These are phyloP conservation scores for Penicillium hordei DNA, from an alignment of 2,329 filamentous ascomycete species.

Conservation along the genomic window DNA sequence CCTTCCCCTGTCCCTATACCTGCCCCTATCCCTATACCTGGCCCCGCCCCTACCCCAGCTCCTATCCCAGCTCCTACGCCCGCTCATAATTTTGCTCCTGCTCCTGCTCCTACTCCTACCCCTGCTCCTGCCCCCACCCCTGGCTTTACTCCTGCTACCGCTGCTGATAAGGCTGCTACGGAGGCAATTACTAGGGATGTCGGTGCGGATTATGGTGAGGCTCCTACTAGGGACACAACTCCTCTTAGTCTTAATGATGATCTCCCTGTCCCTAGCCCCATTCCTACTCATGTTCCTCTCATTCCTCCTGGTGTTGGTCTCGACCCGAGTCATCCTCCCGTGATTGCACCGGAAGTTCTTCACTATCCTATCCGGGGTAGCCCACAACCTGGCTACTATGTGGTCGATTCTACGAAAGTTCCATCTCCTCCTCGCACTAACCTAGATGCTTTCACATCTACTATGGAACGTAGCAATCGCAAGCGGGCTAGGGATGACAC, in stretches of 20 bases:
- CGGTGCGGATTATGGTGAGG: no score
- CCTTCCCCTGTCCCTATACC: no score
- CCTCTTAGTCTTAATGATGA: not conserved
- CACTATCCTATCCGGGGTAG: not conserved
- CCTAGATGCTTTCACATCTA: not conserved
- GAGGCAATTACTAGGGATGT: not conserved
- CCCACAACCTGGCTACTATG: not conserved
- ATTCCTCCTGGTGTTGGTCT: not conserved
- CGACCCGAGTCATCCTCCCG: not conserved
- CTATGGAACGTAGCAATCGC: not conserved
- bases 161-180: no score
- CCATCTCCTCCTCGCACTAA: not conserved
- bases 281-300: no score
- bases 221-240: not conserved
- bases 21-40: no score
- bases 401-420: not conserved
- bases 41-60: no score
- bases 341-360: not conserved
- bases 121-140: no score
- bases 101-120: no score
- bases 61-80: no score
- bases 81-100: no score
- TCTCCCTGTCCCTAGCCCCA: not conserved
- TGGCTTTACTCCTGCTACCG: no score
- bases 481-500: not conserved